phyloP scores from a whole-genome alignment of 352 stramenopile species.

The Hyaloperonospora arabidopsidis region DNA sequence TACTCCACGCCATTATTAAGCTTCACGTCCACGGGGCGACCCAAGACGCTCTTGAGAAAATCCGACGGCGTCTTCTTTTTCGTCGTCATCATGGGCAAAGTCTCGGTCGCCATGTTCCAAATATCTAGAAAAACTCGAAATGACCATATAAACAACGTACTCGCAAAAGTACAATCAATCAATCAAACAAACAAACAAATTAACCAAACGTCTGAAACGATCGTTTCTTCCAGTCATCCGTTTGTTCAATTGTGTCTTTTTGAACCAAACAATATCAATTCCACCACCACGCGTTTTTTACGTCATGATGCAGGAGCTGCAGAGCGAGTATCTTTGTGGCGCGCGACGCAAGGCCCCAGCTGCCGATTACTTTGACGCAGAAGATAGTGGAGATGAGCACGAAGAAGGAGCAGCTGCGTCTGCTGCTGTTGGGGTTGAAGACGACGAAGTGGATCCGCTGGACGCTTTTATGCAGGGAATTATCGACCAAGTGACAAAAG shows the following conservation, averaged over 20 bases:
- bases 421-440: constrained; percentile 3
- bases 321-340: constrained; percentile 52
- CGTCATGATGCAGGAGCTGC: constrained; percentile 29
- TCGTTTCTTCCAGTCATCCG: neutral
- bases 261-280: neutral
- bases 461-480: constrained; percentile 85
- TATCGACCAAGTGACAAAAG: constrained; percentile 53
- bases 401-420: neutral
- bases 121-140: neutral
- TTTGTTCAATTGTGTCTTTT: no score
- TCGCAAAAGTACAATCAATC: neutral
- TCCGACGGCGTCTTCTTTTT: constrained; percentile 86
- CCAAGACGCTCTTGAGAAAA: constrained; percentile 90
- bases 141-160: no score
- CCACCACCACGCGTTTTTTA: constrained; percentile 1
- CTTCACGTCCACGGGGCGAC: constrained; percentile 95
- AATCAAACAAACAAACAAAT: neutral
- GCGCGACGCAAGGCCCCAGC: constrained; percentile 42
- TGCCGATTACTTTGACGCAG: constrained; percentile 62
- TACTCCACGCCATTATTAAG: constrained; percentile 99
- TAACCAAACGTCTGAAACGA: constrained; percentile 8
- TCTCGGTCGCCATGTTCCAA: constrained; percentile 26
- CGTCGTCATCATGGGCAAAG: constrained; percentile 15
- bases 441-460: constrained; percentile 70
- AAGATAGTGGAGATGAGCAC: constrained; percentile 34